Conservation (phyloP, 108 stramenopile genomes). For the Nitzschia palea region DNA sequence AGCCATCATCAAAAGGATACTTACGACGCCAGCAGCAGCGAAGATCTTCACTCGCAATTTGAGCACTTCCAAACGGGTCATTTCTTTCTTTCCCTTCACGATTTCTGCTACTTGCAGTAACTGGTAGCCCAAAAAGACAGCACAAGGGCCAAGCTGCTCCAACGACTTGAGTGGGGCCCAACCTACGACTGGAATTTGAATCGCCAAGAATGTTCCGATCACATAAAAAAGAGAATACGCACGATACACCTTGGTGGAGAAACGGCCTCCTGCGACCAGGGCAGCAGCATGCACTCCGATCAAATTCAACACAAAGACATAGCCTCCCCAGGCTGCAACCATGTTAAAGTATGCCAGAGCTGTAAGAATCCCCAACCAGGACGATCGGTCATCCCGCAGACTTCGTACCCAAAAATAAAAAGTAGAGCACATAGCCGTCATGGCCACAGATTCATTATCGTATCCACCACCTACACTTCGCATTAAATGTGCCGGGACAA, state of each 20-base stretch:
- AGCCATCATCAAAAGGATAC: conserved; percentile 27
- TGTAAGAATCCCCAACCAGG: conserved; percentile 60
- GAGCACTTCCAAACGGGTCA: conserved; percentile 52
- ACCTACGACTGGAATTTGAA: conserved; percentile 92
- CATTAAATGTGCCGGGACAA: conserved; percentile 96
- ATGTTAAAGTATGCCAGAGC: conserved; percentile 93
- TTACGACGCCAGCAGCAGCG: conserved; percentile 41
- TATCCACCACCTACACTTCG: conserved; percentile 97
- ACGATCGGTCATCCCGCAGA: conserved; percentile 53
- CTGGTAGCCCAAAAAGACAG: conserved; percentile 80
- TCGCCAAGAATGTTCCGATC: conserved; percentile 90
- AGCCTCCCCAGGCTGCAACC: conserved; percentile 97
- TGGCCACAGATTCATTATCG: conserved; percentile 96
- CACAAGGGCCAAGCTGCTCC: conserved; percentile 81
- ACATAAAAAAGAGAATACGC: conserved; percentile 93
- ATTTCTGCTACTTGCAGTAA: conserved; percentile 69
- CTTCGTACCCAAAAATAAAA: conserved; percentile 95
- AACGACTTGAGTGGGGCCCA: conserved; percentile 88
- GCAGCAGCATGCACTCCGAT: conserved; percentile 90
- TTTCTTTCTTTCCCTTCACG: conserved; percentile 42
- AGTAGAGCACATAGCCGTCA: conserved; percentile 90
- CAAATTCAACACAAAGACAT: conserved; percentile 97
- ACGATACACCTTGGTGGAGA: conserved; percentile 80
- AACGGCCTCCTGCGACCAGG: conserved; percentile 85
- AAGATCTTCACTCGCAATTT: conserved; percentile 65